Evolutionary conservation across 805 yeast species (phyloP), one percentile per base, ranked within the genome.

Genomic region (Ogataea naganishii): DNA sequence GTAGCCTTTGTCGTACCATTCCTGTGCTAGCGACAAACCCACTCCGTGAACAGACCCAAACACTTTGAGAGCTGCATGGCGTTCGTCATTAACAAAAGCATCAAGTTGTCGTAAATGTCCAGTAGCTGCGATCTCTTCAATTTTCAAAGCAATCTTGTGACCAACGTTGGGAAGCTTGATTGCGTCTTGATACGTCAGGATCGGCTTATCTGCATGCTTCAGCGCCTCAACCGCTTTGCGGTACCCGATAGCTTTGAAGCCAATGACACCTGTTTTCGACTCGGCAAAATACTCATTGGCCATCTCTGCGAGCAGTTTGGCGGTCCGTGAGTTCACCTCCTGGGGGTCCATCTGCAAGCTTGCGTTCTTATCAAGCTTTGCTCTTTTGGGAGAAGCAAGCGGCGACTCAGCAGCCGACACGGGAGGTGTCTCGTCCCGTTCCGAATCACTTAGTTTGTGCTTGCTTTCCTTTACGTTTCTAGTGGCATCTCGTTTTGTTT

Each of bases 21-120:
- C 42, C 16, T 46, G 38, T 0, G 77, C 71, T 4, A 50, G 46
- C 6, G 31, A 40, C 4, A 58, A 51, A 0, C 78, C 79, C 7
- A 73, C 73, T 1, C 77, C 75, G 39, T 64, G 59, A 3, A 73
- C 59, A 1, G 58, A 51, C 23, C 53, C 47, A 25, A 73, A 59
- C 24, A 45, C 31, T 14, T 46, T 42, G 20, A 66, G 29, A 3
- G 51, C 38, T 10, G 41, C 33, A 10, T 47, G 29, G 11, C 44
- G 35, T 9, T 47, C 47, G 29, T 59, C 48, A 1, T 33, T 31
- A 20, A 24, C 17, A 8, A 43, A 28, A 20, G 25, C 28, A 38
- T 23, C 39, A 13, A 37, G 29, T 19, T 38, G 36, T 7, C 20
- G 36, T 9, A 56, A 39, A 27, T 44, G 38, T 29, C 64, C 63